A percentile compares a stretch with the other conserved stretches of the same genome.
These are phyloP conservation scores for Monilinia fructigena DNA, from an alignment of 2,329 filamentous ascomycete species.

Conservation along the genomic window DNA sequence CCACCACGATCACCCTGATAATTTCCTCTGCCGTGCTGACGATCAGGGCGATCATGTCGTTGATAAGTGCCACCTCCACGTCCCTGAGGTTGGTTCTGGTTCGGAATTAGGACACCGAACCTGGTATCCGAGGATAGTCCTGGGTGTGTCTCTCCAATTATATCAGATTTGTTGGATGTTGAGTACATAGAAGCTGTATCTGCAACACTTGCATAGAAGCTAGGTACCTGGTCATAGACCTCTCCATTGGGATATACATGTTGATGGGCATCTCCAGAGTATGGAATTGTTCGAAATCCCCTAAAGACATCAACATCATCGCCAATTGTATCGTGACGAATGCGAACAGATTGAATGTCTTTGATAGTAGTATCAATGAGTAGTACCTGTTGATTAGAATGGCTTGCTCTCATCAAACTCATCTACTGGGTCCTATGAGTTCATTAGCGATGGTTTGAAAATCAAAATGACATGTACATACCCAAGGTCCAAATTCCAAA, in stretches of 20 bases:
- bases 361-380: conserved; percentile 30
- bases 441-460: conserved; percentile 15
- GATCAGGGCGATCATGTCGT: not conserved
- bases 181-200: conserved; percentile 17
- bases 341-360: conserved; percentile 27
- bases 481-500: conserved; percentile 23
- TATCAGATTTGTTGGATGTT: conserved; percentile 7
- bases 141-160: conserved; percentile 11
- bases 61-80: not conserved
- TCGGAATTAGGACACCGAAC: conserved; percentile 10
- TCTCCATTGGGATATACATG: conserved; percentile 11
- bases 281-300: conserved; percentile 18
- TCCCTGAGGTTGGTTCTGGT: not conserved
- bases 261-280: not conserved
- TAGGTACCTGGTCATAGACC: conserved; percentile 6
- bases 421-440: conserved; percentile 30
- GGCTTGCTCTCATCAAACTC: conserved; percentile 26
- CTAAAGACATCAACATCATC: conserved; percentile 9
- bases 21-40: not conserved
- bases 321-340: conserved; percentile 20
- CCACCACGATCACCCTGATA: not conserved
- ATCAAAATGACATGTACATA: conserved; percentile 21
- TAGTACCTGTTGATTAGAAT: conserved; percentile 30
- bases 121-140: conserved; percentile 17
- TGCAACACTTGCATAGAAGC: conserved; percentile 12